These are phyloP conservation scores for Lachnellula cervina DNA, from an alignment of 2,329 filamentous ascomycete genomes.

Conservation along the genomic window DNA sequence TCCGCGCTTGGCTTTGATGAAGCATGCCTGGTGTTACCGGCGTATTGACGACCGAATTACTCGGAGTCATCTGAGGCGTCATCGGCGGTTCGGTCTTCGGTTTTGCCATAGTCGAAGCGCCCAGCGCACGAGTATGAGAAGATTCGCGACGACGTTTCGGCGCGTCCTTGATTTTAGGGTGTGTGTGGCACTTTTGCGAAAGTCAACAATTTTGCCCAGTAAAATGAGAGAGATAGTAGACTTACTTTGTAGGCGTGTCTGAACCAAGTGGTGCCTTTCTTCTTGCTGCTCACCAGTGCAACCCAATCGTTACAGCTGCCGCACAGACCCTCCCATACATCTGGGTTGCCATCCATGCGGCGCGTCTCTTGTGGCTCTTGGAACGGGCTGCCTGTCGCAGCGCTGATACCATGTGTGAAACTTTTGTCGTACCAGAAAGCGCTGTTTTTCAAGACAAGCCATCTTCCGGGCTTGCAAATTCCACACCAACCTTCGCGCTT, in stretches of 20 bases:
- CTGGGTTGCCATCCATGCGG: conserved; percentile 73
- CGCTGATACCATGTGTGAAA: conserved; percentile 82
- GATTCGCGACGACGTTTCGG: conserved; percentile 64
- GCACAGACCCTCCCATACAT: conserved; percentile 77
- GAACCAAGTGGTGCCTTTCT: conserved; percentile 91
- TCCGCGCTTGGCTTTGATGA: conserved; percentile 8
- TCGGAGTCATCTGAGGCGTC: conserved; percentile 43
- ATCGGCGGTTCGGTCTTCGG: conserved; percentile 42
- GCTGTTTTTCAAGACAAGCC: conserved; percentile 85
- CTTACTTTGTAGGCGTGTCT: conserved; percentile 80
- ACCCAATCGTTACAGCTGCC: conserved; percentile 78
- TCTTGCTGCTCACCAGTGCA: conserved; percentile 76
- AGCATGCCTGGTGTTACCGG: conserved; percentile 26
- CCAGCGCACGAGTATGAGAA: conserved; percentile 39
- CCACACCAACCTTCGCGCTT: conserved; percentile 89
- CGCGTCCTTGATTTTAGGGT: conserved; percentile 66
- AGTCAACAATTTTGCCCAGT: not conserved
- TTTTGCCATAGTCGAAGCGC: conserved; percentile 40
- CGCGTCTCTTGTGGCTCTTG: conserved; percentile 70
- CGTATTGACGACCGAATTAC: conserved; percentile 33
- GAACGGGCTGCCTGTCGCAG: conserved; percentile 73
- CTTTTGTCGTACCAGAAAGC: conserved; percentile 93
- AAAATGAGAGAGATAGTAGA: conserved; percentile 6
- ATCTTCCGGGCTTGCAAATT: conserved; percentile 78
- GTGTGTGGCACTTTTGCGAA: conserved; percentile 58